A percentile compares a stretch with the other conserved stretches of the same genome.
Conservation (phyloP, 2,329 filamentous ascomycete genomes). For the Fusarium abutilonis region DNA sequence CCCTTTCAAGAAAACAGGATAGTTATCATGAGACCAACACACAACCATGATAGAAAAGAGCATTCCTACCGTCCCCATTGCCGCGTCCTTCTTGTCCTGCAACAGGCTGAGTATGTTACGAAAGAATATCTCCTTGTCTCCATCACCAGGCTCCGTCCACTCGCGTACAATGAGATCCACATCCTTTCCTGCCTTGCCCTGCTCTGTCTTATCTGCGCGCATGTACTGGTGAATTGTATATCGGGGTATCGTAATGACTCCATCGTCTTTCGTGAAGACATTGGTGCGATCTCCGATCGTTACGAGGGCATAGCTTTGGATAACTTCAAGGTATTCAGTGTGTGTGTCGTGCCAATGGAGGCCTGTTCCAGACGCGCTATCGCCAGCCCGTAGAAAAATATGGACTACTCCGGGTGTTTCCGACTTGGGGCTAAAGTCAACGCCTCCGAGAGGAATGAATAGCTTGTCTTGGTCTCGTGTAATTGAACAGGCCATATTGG, state of each 20-base stretch:
- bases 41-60: constrained; percentile 33
- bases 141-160: constrained; percentile 40
- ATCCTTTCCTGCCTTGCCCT: constrained; percentile 22
- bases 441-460: constrained; percentile 18
- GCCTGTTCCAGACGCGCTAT: constrained; percentile 20
- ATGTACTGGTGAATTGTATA: constrained; percentile 35
- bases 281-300: constrained; percentile 33
- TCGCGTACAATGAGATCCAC: constrained; percentile 33
- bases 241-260: constrained; percentile 37
- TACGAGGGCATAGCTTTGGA: constrained; percentile 36
- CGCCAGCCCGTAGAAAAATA: constrained; percentile 20
- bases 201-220: constrained; percentile 27
- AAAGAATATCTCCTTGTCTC: constrained; percentile 40
- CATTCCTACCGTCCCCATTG: constrained; percentile 17
- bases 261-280: constrained; percentile 32
- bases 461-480: constrained; percentile 20
- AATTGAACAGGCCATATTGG: constrained; percentile 14
- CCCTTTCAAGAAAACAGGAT: constrained; percentile 35
- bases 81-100: constrained; percentile 27
- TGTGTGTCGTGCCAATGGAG: constrained; percentile 36
- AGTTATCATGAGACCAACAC: constrained; percentile 37
- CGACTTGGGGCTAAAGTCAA: constrained; percentile 11
- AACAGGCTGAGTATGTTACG: constrained; percentile 37
- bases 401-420: constrained; percentile 6
- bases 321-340: constrained; percentile 34